phyloP scores from a whole-genome alignment of 2,329 filamentous ascomycete species.

The Aspergillus puulaauensis region DNA sequence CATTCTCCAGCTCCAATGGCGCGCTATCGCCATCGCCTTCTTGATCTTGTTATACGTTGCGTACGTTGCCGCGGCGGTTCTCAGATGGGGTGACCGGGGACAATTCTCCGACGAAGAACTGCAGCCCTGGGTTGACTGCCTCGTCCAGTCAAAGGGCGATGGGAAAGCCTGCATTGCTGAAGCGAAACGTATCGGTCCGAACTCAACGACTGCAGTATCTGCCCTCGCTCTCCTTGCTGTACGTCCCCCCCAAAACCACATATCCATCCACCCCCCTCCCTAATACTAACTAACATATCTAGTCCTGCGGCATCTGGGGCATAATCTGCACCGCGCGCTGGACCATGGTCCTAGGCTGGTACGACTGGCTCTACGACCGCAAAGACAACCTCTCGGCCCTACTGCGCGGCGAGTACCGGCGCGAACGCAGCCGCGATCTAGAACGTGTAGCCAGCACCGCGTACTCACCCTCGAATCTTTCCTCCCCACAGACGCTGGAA shows the following conservation, averaged over 20 bases:
- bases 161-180: neutral
- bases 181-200: neutral
- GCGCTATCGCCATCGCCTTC: neutral
- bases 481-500: neutral
- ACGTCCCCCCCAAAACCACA: neutral
- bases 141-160: neutral
- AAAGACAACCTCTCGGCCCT: neutral
- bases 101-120: neutral
- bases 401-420: neutral
- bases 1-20: conserved; percentile 7
- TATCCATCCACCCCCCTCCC: too few species aligned
- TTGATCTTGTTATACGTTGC: conserved; percentile 1
- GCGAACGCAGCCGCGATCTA: neutral
- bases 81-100: neutral
- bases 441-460: neutral
- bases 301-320: conserved; percentile 8
- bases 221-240: conserved; percentile 3
- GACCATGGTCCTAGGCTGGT: conserved; percentile 6
- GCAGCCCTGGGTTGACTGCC: neutral
- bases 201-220: neutral
- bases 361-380: neutral
- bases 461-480: neutral
- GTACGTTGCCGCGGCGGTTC: neutral
- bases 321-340: conserved; percentile 1
- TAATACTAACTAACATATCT: too few species aligned